Conservation (phyloP, 345 rosid genomes). For the Firmiana major region DNA sequence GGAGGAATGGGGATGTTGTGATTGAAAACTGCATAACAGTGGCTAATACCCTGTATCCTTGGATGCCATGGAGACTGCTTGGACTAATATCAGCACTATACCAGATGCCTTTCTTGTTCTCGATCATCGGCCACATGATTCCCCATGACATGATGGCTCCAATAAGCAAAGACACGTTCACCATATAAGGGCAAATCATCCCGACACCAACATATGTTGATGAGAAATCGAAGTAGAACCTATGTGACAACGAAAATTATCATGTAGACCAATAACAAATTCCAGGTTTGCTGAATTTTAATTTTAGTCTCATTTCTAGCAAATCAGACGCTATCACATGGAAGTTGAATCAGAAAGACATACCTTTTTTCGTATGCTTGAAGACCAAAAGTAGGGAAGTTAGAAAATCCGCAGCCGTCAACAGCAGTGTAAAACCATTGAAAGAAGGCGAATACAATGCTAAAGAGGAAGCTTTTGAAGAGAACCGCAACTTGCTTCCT, state of each 20-base stretch:
- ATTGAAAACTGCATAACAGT: neutral
- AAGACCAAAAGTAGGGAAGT: conserved; percentile 77
- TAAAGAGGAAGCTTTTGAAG: conserved; percentile 39
- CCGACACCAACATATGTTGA: conserved; percentile 90
- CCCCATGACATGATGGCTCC: conserved; percentile 89
- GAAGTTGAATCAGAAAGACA: neutral
- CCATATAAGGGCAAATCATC: conserved; percentile 88
- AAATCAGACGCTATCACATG: neutral
- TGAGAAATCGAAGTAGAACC: conserved; percentile 91
- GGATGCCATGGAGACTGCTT: conserved; percentile 70
- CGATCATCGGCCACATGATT: conserved; percentile 79
- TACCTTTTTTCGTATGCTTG: conserved; percentile 54
- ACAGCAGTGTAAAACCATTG: conserved; percentile 62
- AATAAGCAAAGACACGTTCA: conserved; percentile 67
- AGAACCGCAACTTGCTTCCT: conserved; percentile 57
- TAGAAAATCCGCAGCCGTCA: conserved; percentile 72
- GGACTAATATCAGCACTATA: conserved; percentile 39
- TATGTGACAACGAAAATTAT: conserved; percentile 13
- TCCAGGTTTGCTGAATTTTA: neutral
- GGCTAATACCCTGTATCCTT: conserved; percentile 63
- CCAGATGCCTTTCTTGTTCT: conserved; percentile 67
- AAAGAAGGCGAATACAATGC: conserved; percentile 55
- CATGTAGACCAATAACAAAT: neutral
- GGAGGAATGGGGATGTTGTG: neutral
- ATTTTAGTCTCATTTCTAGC: neutral